phyloP scores from a whole-genome alignment of 306 rosid species.

The Fragaria iinumae region DNA sequence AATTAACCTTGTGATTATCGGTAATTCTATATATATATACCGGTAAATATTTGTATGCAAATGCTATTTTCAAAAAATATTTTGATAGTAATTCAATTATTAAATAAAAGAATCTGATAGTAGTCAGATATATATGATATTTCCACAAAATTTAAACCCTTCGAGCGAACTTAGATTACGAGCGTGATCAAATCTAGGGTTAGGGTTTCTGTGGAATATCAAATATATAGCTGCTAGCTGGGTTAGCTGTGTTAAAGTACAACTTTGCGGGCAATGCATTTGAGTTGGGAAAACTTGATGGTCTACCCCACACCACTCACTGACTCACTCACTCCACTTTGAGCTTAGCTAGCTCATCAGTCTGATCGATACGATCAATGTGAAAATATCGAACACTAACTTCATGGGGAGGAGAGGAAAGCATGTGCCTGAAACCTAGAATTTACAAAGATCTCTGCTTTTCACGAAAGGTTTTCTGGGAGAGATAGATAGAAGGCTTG shows the following conservation, averaged over 20 bases:
- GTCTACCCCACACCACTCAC: slow-evolving; percentile 32
- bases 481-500: slow-evolving; percentile 41
- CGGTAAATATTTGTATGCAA: no score
- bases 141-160: no score
- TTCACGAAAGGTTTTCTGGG: slow-evolving; percentile 57
- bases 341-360: slow-evolving; percentile 6
- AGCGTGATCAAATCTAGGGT: slow-evolving; percentile 22
- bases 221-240: neutral
- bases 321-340: slow-evolving; percentile 28
- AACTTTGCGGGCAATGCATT: slow-evolving; percentile 27
- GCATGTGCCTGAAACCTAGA: slow-evolving; percentile 69
- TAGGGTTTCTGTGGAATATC: slow-evolving; percentile 22
- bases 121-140: no score
- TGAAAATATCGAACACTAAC: slow-evolving; percentile 6
- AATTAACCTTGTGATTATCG: no score
- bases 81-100: no score
- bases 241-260: neutral
- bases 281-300: slow-evolving; percentile 40
- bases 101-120: no score
- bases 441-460: slow-evolving; percentile 57
- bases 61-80: no score
- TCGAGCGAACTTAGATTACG: neutral
- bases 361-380: slow-evolving; percentile 14
- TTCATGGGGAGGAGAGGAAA: slow-evolving; percentile 49
- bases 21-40: no score